These are phyloP conservation scores for Sequoia sempervirens DNA, from an alignment of 75 land plant species.

Conservation along the genomic window DNA sequence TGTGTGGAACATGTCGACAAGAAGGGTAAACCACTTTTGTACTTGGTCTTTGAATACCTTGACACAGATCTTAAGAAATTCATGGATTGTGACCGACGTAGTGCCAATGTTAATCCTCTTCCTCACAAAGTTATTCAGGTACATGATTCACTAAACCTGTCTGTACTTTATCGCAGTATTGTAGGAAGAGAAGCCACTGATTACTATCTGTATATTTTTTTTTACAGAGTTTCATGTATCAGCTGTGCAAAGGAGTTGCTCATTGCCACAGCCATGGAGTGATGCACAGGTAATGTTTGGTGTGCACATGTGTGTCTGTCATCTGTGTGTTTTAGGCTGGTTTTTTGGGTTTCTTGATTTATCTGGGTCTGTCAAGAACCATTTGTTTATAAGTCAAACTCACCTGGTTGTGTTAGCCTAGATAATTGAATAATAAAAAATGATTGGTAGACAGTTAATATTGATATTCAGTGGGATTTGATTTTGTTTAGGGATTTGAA, in stretches of 20 bases:
- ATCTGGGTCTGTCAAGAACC: background rate
- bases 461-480: background rate
- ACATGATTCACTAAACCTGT: background rate
- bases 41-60: constrained; percentile 89
- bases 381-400: background rate
- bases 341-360: background rate
- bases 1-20: constrained; percentile 80
- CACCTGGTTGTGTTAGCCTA: background rate
- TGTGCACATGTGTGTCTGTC: background rate
- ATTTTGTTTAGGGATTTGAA: constrained; percentile 50
- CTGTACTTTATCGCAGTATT: background rate
- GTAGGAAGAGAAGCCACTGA: background rate
- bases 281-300: constrained; percentile 50
- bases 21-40: constrained; percentile 79
- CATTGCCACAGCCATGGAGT: constrained; percentile 86
- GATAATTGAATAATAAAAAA: background rate
- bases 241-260: constrained; percentile 80
- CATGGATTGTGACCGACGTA: constrained; percentile 54
- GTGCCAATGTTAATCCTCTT: constrained; percentile 41
- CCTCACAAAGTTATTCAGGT: constrained; percentile 50
- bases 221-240: constrained; percentile 70
- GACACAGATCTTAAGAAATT: constrained; percentile 96
- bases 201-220: constrained; percentile 6
- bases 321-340: background rate
- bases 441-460: background rate